Evolutionary conservation across 108 stramenopile species (phyloP).

Genomic region (Poteriospumella lacustris): DNA sequence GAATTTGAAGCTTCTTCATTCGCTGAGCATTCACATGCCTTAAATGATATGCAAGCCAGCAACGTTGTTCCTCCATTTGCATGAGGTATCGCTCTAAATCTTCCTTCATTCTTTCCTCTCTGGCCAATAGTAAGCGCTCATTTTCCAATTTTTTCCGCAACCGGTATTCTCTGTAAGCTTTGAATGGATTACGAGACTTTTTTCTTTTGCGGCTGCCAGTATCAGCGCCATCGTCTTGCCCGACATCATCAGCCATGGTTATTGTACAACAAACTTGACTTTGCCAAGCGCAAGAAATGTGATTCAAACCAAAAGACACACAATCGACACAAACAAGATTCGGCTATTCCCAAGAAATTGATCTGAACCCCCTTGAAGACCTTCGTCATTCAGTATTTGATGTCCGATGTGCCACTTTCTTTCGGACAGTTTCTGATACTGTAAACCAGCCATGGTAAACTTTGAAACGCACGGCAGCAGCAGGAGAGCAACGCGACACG

Average conservation of each 20-base stretch:
- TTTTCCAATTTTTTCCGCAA: neutral
- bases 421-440: too few relatives aligned
- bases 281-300: too few relatives aligned
- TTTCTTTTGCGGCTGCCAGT: neutral
- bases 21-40: neutral
- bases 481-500: too few relatives aligned
- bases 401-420: too few relatives aligned
- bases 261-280: too few relatives aligned
- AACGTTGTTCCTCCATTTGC: conserved; percentile 18
- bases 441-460: too few relatives aligned
- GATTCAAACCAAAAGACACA: too few relatives aligned
- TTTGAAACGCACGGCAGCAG: too few relatives aligned
- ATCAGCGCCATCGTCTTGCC: neutral
- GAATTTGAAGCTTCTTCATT: conserved; percentile 1
- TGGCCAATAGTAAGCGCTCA: neutral
- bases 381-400: too few relatives aligned
- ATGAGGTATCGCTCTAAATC: conserved; percentile 26
- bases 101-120: conserved; percentile 25
- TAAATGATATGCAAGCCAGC: neutral
- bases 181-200: neutral
- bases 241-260: neutral
- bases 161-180: neutral
- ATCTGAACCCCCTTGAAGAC: too few relatives aligned
- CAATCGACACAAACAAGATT: too few relatives aligned
- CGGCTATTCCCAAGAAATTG: too few relatives aligned